Conservation (phyloP, 805 yeast genomes). For the Candida tammaniensis region DNA sequence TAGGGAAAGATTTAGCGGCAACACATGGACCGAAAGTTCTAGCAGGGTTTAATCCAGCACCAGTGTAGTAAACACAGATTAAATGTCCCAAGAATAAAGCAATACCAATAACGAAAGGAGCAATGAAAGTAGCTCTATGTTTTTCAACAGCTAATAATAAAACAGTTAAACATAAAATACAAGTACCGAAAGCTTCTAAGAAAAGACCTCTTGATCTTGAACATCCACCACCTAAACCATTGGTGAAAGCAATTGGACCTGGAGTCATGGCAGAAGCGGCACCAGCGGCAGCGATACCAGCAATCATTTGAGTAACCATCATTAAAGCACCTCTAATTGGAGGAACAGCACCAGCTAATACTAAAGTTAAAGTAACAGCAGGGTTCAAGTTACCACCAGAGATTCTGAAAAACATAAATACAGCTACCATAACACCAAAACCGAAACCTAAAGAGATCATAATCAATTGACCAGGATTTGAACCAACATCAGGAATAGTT, state of each 20-base stretch:
- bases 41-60: conserved; percentile 92
- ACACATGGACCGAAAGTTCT: conserved; percentile 83
- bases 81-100: conserved; percentile 80
- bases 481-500: conserved; percentile 32
- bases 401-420: conserved; percentile 65
- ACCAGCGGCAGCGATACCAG: conserved; percentile 91
- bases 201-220: conserved; percentile 75
- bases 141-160: conserved; percentile 82
- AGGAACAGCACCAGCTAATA: conserved; percentile 70
- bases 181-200: conserved; percentile 78
- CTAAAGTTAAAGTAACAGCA: conserved; percentile 74
- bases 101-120: conserved; percentile 81
- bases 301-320: conserved; percentile 69
- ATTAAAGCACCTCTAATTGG: conserved; percentile 68
- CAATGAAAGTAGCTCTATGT: conserved; percentile 69
- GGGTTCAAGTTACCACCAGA: conserved; percentile 93
- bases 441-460: conserved; percentile 89
- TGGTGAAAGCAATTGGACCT: conserved; percentile 69
- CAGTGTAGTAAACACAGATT: conserved; percentile 78
- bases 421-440: conserved; percentile 74
- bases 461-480: conserved; percentile 64
- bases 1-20: conserved; percentile 70
- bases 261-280: conserved; percentile 86
- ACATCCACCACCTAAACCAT: conserved; percentile 67
- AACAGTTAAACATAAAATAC: conserved; percentile 71